Percentiles rank a stretch among this genome's conserved stretches.
phyloP scores from a whole-genome alignment of 768 basidiomycete genomes.

The Leccinum ochraceum region DNA sequence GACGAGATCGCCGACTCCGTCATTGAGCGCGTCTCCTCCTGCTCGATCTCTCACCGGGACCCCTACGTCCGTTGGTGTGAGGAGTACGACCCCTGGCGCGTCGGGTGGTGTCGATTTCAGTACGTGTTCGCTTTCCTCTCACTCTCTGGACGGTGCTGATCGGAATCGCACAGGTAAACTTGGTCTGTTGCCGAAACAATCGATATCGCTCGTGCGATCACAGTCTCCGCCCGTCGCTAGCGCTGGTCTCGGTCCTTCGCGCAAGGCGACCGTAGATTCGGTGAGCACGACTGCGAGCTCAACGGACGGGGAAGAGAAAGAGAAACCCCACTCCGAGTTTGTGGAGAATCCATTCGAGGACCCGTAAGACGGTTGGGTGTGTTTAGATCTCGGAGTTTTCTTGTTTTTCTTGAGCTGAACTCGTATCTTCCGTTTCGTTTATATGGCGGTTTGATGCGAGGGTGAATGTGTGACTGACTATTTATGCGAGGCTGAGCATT shows the following conservation, averaged over 20 bases:
- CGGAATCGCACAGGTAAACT: slow-evolving; percentile 50
- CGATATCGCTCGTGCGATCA: slow-evolving; percentile 55
- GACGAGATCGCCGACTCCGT: not conserved
- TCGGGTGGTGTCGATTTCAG: slow-evolving; percentile 34
- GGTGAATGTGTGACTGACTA: not conserved
- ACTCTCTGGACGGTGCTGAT: not conserved
- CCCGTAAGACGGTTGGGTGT: not conserved
- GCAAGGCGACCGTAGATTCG: slow-evolving; percentile 10
- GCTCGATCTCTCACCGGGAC: slow-evolving; percentile 5
- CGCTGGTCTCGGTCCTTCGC: slow-evolving; percentile 2
- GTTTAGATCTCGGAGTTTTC: not conserved
- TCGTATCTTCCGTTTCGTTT: too few relatives aligned
- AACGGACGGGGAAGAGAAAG: slow-evolving; percentile 53
- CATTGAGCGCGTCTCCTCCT: not conserved
- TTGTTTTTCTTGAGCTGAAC: not conserved
- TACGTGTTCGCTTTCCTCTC: slow-evolving; percentile 13
- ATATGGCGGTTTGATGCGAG: too few relatives aligned
- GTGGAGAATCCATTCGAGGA: slow-evolving; percentile 78
- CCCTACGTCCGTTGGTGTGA: slow-evolving; percentile 4
- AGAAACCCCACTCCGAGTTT: slow-evolving; percentile 58
- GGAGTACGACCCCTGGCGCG: slow-evolving; percentile 16
- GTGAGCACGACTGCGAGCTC: slow-evolving; percentile 26
- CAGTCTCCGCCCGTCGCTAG: slow-evolving; percentile 30
- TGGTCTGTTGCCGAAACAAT: slow-evolving; percentile 71
- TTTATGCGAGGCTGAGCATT: not conserved